Conservation (phyloP, 176 grass and related monocot genomes). For the Tillandsia fasciculata region DNA sequence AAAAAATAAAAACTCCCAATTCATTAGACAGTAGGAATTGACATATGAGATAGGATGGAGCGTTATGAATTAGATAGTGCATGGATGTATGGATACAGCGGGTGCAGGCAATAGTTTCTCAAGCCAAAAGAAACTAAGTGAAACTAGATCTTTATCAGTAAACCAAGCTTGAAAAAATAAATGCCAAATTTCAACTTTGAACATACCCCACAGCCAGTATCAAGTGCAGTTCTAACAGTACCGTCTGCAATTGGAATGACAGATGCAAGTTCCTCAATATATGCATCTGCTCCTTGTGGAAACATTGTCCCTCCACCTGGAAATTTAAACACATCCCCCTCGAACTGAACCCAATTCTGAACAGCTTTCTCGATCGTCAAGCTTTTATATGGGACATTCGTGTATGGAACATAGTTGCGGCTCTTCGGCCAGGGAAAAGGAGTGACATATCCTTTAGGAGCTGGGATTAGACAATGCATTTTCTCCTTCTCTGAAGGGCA, state of each 20-base stretch:
- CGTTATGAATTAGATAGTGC: not conserved
- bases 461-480: slow-evolving; percentile 59
- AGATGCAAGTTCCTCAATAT: slow-evolving; percentile 68
- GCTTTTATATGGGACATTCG: slow-evolving; percentile 67
- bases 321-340: slow-evolving; percentile 73
- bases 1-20: no score
- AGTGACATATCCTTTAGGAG: slow-evolving; percentile 65
- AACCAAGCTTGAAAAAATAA: slow-evolving; percentile 13
- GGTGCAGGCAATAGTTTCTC: not conserved
- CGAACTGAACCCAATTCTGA: slow-evolving; percentile 64
- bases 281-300: slow-evolving; percentile 55
- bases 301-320: slow-evolving; percentile 68
- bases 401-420: slow-evolving; percentile 63
- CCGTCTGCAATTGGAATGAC: slow-evolving; percentile 64
- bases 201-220: slow-evolving; percentile 83
- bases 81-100: no score
- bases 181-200: slow-evolving; percentile 5
- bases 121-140: not conserved
- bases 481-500: slow-evolving; percentile 59
- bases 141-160: not conserved
- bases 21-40: no score
- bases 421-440: slow-evolving; percentile 82
- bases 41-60: no score
- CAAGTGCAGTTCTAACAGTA: slow-evolving; percentile 71
- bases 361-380: slow-evolving; percentile 56